Percentiles rank a stretch among this genome's conserved stretches.
phyloP scores from a whole-genome alignment of 2,329 filamentous ascomycete genomes.

The Microsporum audouinii region DNA sequence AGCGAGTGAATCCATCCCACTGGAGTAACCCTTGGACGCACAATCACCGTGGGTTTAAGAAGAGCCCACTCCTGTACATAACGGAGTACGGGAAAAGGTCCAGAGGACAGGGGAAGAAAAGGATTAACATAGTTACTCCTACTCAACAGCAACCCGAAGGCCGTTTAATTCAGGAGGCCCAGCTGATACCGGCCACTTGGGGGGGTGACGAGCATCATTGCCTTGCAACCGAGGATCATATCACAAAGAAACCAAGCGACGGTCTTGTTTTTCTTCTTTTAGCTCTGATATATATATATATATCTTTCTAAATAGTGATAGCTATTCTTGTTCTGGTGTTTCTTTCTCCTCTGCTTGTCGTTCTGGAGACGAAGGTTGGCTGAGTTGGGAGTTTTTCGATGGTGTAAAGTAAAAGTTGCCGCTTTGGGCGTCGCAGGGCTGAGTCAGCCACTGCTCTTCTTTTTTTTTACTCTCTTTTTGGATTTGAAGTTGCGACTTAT shows the following conservation, averaged over 20 bases:
- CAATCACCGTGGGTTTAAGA: background rate
- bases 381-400: background rate
- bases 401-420: background rate
- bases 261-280: background rate
- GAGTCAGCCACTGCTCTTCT: background rate
- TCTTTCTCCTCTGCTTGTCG: background rate
- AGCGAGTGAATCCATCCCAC: background rate
- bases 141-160: background rate
- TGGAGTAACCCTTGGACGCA: conserved; percentile 1
- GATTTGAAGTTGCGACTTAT: background rate
- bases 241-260: background rate
- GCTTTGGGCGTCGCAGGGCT: conserved; percentile 1
- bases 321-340: background rate
- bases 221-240: background rate
- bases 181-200: background rate
- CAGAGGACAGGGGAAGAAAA: background rate
- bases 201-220: background rate
- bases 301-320: background rate
- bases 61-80: background rate
- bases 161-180: background rate
- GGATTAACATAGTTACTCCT: background rate
- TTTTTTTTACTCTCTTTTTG: background rate
- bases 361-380: background rate
- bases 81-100: background rate
- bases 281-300: no score